Evolutionary conservation across 1,284 basidiomycete genomes (phyloP).

Genomic region (Ceratobasidium sp.): DNA sequence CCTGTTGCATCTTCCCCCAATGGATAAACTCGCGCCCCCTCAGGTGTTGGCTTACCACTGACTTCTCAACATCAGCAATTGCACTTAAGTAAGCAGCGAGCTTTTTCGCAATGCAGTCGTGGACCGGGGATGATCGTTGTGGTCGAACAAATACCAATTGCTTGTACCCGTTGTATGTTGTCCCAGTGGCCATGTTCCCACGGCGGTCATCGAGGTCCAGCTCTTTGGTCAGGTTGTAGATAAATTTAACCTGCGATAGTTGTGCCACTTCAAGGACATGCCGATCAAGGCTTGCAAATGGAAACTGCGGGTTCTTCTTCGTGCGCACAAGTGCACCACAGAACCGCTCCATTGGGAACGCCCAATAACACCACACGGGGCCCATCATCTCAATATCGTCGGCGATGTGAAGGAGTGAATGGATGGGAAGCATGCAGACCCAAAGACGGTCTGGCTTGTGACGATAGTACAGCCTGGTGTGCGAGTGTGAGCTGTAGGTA

Average conservation of each 20-base stretch:
- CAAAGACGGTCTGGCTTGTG: not conserved
- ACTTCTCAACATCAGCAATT: not conserved
- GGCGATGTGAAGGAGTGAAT: conserved; percentile 51
- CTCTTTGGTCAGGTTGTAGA: not conserved
- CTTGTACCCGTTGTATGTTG: not conserved
- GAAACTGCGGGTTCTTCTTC: conserved; percentile 4
- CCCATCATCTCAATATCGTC: conserved; percentile 48
- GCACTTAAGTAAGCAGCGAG: not conserved
- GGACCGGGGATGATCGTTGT: not conserved
- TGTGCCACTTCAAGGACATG: conserved; percentile 7
- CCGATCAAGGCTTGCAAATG: conserved; percentile 6
- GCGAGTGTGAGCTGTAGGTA: not conserved
- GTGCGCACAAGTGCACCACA: conserved; percentile 45
- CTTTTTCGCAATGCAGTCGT: not conserved
- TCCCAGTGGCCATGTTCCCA: not conserved
- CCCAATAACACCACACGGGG: conserved; percentile 53
- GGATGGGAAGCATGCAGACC: conserved; percentile 49
- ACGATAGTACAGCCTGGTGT: conserved; percentile 33
- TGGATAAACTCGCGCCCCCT: not conserved
- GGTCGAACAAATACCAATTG: not conserved
- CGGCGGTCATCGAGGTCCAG: not conserved
- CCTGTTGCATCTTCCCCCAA: conserved; percentile 25
- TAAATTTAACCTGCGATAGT: conserved; percentile 14
- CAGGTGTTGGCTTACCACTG: not conserved
- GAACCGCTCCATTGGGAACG: conserved; percentile 52